Evolutionary conservation across 2,329 filamentous ascomycete species (phyloP), one percentile per base, ranked within the genome.

Genomic region (Stemphylium beticola): DNA sequence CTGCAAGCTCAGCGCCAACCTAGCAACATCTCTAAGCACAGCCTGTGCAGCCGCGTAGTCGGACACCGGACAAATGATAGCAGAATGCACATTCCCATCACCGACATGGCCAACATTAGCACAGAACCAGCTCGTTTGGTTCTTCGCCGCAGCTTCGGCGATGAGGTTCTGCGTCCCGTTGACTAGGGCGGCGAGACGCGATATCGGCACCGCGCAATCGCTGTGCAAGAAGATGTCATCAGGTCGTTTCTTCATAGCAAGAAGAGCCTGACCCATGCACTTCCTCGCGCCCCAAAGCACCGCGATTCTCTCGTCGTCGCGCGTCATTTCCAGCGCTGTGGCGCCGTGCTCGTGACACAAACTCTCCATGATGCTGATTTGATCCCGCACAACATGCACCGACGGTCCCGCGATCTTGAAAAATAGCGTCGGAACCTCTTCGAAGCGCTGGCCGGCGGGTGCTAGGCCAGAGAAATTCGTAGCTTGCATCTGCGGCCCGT

Each of bases 401-500:
- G 56, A 61, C 0, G 87, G 87, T 2, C 88, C 88, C 0, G 85
- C 81, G 65, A 91, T 90, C 76, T 90, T 91, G 72, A 92, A 82
- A 65, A 92, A 92, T 2, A 92, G 76, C 0, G 89, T 91, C 0
- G 89, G 86, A 0, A 74, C 75, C 68, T 91, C 89, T 43, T 82
- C 80, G 85, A 89, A 90, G 37, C 77, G 75, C 11, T 85, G 82
- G 10, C 80, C 4, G 3, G 22, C 4, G 3, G 22, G 81, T 0
- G 84, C 57, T 10, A 72, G 66, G 0, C 86, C 85, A 1, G 86
- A 85, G 18, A 81, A 76, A 76, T 91, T 90, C 57, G 90, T 82
- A 8, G 86, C 83, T 32, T 78, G 76, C 85, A 96, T 96, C 78
- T 95, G 90, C 47, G 90, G 87, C 69, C 93, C 91, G 76, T 96